A percentile compares a stretch with the other conserved stretches of the same genome.
Conservation (phyloP, 2,329 filamentous ascomycete genomes). For the Simplicillium sp. region DNA sequence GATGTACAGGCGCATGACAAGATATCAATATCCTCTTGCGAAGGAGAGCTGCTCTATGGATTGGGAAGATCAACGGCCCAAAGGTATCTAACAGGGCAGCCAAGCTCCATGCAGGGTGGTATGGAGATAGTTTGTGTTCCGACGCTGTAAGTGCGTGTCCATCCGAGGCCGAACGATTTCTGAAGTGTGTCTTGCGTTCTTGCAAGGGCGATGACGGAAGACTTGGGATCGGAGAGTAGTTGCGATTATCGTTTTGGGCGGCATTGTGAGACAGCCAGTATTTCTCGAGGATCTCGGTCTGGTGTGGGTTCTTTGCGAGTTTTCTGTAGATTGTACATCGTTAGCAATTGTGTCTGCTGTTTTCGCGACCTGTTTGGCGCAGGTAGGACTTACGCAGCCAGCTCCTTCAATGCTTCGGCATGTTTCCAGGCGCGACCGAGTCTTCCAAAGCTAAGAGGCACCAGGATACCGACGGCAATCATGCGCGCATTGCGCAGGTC, state of each 20-base stretch:
- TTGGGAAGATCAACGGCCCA: conserved; percentile 83
- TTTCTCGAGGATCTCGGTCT: conserved; percentile 57
- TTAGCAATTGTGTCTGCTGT: conserved; percentile 9
- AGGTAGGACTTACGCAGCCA: conserved; percentile 52
- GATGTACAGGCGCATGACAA: conserved; percentile 74
- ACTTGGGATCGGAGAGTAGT: conserved; percentile 37
- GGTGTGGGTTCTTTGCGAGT: conserved; percentile 55
- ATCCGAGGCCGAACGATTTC: conserved; percentile 53
- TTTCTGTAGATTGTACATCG: conserved; percentile 24
- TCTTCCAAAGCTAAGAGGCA: conserved; percentile 75
- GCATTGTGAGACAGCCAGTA: conserved; percentile 62
- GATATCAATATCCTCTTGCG: conserved; percentile 84
- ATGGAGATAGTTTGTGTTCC: conserved; percentile 60
- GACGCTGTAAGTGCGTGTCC: conserved; percentile 47
- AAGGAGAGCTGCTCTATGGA: conserved; percentile 78
- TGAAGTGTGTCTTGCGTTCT: conserved; percentile 34
- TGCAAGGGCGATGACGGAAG: conserved; percentile 23
- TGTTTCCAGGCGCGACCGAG: conserved; percentile 86
- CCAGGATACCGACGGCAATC: conserved; percentile 82
- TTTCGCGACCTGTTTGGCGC: not conserved
- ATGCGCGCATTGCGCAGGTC: conserved; percentile 81
- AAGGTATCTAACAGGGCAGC: conserved; percentile 70
- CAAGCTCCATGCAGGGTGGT: conserved; percentile 82
- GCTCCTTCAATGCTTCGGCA: conserved; percentile 62
- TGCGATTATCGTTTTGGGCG: conserved; percentile 4